Evolutionary conservation across 768 basidiomycete genomes (phyloP), one percentile per base, ranked within the genome.

Genomic region (Leccinum aurantiacum): DNA sequence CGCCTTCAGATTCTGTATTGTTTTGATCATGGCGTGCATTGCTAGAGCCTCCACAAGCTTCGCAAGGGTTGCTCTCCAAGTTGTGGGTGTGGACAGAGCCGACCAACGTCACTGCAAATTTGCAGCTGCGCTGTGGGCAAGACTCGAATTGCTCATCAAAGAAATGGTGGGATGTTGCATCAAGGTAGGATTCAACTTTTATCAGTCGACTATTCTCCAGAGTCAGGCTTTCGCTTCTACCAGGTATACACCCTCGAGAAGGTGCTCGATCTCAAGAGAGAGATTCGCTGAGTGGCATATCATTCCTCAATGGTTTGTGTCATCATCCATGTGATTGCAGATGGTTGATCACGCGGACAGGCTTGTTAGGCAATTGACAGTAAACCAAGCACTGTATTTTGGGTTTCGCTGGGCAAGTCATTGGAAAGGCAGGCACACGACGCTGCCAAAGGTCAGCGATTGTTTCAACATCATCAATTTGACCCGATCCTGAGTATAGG

Each of bases 161-260:
- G 94, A 95, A 65, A 88, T 99, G 84, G 84, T 91, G 2, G 87
- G 86, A 54, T 91, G 90, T 65, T 98, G 97, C 69, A 86, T 94
- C 71, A 97, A 98, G 82, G 93, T 84, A 53, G 55, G 70, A 58
- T 22, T 37, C 17, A 17, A n/a, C 41, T 9, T 10, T 25, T 29
- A 10, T 8, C 11, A 7, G 7, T 53, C 19, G 6, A 19, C 41
- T 41, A 24, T 31, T 7, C 35, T 4, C 17, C 13, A 11, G 31
- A 35, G 24, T 65, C 37, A 57, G 3, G 14, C 10, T 10, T 48
- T 27, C 64, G 29, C 9, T 3, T 48, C 19, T 17, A 14, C 47
- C 3, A 95, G 93, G 93, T 98, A 6, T 96, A 98, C 73, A 90
- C 90, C 2, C 83, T 99, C 5, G 96, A 98, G 75, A 97, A 94